These are phyloP conservation scores for Microdochium paspali DNA, from an alignment of 2,329 filamentous ascomycete genomes.

Conservation along the genomic window DNA sequence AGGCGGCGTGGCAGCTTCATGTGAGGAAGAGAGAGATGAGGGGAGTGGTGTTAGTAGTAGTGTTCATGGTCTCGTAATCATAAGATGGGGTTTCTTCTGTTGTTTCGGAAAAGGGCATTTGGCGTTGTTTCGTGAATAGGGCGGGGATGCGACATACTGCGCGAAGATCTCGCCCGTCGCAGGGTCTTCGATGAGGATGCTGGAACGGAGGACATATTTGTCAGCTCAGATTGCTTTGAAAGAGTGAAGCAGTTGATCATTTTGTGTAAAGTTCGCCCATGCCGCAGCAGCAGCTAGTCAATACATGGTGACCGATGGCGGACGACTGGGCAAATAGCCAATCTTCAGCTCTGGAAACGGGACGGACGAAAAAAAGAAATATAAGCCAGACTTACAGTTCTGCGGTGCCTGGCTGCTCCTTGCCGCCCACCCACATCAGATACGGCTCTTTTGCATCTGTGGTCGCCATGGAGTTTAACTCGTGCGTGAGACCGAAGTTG, in stretches of 20 bases:
- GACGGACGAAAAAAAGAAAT: too few species aligned
- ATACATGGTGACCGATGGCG: too few species aligned
- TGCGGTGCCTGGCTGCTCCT: constrained; percentile 27
- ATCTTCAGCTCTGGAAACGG: too few species aligned
- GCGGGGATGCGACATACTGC: constrained; percentile 22
- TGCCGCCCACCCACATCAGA: constrained; percentile 29
- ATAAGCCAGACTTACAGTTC: constrained; percentile 42
- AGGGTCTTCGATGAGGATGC: constrained; percentile 43
- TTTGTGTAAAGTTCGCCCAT: too few species aligned
- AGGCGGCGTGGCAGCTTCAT: constrained; percentile 36
- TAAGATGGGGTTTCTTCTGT: too few species aligned
- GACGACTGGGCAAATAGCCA: too few species aligned
- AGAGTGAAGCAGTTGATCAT: too few species aligned
- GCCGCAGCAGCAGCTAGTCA: too few species aligned
- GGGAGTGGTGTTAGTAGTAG: not conserved
- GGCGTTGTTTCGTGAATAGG: not conserved
- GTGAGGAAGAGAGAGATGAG: not conserved
- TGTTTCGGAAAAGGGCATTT: not conserved
- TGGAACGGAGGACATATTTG: constrained; percentile 15
- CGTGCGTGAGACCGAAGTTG: too few species aligned
- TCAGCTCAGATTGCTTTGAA: too few species aligned
- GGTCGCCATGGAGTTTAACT: not conserved
- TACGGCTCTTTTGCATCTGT: constrained; percentile 3
- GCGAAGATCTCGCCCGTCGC: constrained; percentile 42
- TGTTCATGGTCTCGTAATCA: too few species aligned